Conservation (phyloP, 352 stramenopile species). For the Globisporangium splendens region DNA sequence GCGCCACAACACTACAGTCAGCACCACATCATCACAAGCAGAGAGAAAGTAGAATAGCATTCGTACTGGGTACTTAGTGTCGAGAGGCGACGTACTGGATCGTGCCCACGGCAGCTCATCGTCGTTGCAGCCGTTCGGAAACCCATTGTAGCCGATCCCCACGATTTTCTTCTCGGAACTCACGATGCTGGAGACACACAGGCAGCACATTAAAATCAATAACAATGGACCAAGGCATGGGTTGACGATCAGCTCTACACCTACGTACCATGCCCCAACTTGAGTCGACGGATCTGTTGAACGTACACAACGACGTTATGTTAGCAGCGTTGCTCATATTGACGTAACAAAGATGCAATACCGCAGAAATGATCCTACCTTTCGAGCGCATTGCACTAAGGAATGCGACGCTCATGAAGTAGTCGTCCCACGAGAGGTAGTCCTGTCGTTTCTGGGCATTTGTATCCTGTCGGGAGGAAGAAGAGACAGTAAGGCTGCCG, state of each 20-base stretch:
- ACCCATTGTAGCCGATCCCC: conserved; percentile 99
- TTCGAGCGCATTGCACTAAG: conserved; percentile 99
- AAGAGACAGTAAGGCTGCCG: not conserved
- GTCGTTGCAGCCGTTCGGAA: conserved; percentile 94
- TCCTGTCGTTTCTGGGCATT: conserved; percentile 64
- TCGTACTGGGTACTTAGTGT: conserved; percentile 93
- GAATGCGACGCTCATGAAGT: conserved; percentile 99
- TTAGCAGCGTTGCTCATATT: not conserved
- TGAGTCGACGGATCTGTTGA: conserved; percentile 93
- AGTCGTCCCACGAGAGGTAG: conserved; percentile 98
- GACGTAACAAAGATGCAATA: not conserved
- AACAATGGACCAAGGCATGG: conserved; percentile 1
- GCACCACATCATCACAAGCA: conserved; percentile 1
- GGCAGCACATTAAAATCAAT: not conserved
- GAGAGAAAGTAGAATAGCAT: not conserved
- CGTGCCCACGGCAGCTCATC: conserved; percentile 94
- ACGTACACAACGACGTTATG: conserved; percentile 2
- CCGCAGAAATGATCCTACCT: conserved; percentile 35
- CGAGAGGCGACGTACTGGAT: conserved; percentile 66
- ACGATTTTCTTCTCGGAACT: conserved; percentile 95
- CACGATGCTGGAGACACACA: conserved; percentile 79
- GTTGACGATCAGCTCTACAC: too few species aligned
- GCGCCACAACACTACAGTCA: not conserved
- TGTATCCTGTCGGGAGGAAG: not conserved
- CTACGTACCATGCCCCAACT: conserved; percentile 91